Evolutionary conservation across 768 basidiomycete genomes (phyloP), one percentile per base, ranked within the genome.

Genomic region (Cyclocybe cylindracea): DNA sequence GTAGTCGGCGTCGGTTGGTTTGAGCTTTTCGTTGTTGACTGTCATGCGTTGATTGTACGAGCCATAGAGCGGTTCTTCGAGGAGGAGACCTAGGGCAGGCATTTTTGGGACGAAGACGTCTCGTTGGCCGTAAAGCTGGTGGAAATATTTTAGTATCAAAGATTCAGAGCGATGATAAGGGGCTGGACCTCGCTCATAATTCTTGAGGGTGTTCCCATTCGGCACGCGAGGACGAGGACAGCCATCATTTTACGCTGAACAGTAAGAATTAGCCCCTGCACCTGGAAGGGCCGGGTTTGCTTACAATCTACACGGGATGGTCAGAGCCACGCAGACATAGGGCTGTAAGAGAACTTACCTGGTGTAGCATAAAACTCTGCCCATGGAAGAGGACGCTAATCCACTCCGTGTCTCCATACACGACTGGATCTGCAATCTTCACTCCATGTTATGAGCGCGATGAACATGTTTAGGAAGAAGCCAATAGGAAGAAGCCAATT

Each of bases 331-430:
- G 44, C 10, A 11, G 34, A 35, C 2, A 38, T 6, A 18, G 13
- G 51, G 35, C 46, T 40, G 8, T 7, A 41, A 41, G 58, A 63
- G 32, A n/a, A 71, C 78, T 47, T 61, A 94, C 94, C 78, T 99
- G 97, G 68, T 99, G 96, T 48, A 99, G 72, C 97, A 99, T 98
- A 69, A 99, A 99, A 61, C 92, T 94, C 69, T 99, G 97, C 0
- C 96, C 97, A 65, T 98, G 94, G 66, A 97, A 89, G 53, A 89
- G 75, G 14, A 98, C 86, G 40, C 89, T 89, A 39, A 98, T 83
- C 95, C 96, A 98, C 64, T 99, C 96, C 2, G 90, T 95, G 36
- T 86, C 86, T 16, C 91, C 93, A 55, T 93, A 87, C 2, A 96
- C 89, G 3, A 80, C 83, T n/a, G 96, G 95, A 44, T 96, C 91